These are phyloP conservation scores for Blastocladiella emersonii DNA, from an alignment of 371 early-diverging fungal genomes.

Conservation along the genomic window DNA sequence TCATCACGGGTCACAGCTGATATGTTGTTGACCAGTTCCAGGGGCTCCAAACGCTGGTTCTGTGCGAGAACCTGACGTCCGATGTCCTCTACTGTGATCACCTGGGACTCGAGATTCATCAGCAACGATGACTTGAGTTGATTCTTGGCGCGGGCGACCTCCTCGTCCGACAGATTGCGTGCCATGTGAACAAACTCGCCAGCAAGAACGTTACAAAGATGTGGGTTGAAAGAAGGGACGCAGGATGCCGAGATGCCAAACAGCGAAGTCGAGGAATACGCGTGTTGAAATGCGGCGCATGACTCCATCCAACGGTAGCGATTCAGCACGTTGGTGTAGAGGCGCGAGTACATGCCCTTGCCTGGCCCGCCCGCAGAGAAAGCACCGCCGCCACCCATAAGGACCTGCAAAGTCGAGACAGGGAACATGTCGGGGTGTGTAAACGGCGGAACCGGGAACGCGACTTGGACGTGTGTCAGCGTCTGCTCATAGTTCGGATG, in stretches of 20 bases:
- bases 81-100: conserved; percentile 87
- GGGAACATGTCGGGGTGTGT: conserved; percentile 80
- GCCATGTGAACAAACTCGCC: conserved; percentile 66
- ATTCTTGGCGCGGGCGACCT: conserved; percentile 83
- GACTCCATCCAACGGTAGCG: conserved; percentile 87
- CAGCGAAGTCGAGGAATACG: conserved; percentile 65
- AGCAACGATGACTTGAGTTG: conserved; percentile 79
- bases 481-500: conserved; percentile 35
- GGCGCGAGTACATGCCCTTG: conserved; percentile 95
- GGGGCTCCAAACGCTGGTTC: neutral
- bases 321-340: conserved; percentile 88
- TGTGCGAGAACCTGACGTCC: conserved; percentile 62
- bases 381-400: conserved; percentile 91
- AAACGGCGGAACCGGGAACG: conserved; percentile 68
- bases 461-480: conserved; percentile 76
- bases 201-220: conserved; percentile 64
- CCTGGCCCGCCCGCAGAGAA: conserved; percentile 97
- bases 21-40: neutral
- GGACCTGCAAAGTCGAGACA: conserved; percentile 71
- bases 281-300: conserved; percentile 78
- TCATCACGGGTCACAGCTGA: neutral
- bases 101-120: conserved; percentile 83
- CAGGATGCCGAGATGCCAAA: conserved; percentile 89
- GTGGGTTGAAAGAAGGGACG: conserved; percentile 46
- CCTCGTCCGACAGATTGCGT: conserved; percentile 23